Conservation (phyloP, 1,284 basidiomycete genomes). For the Hypsizygus ulmarius region DNA sequence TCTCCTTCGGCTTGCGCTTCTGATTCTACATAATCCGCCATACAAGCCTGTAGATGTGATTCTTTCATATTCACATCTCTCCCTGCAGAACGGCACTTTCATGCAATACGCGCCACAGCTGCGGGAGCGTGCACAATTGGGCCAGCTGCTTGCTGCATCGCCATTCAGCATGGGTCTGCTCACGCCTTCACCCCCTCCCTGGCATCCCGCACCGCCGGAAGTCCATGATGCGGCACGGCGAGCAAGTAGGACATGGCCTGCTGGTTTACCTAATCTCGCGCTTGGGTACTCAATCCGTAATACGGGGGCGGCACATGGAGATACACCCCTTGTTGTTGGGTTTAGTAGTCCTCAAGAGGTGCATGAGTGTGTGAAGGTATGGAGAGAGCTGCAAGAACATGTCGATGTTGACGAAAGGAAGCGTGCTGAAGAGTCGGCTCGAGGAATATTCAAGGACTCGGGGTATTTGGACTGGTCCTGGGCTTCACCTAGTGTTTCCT, state of each 20-base stretch:
- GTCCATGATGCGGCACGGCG: conserved; percentile 45
- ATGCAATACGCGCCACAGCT: conserved; percentile 62
- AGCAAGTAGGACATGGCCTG: conserved; percentile 38
- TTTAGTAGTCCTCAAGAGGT: conserved; percentile 72
- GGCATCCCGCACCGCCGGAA: conserved; percentile 80
- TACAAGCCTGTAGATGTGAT: conserved; percentile 76
- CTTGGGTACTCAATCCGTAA: conserved; percentile 69
- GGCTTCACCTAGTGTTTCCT: too few relatives aligned
- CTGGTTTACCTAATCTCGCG: conserved; percentile 67
- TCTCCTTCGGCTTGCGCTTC: conserved; percentile 78
- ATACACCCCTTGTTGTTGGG: conserved; percentile 73
- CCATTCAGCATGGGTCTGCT: conserved; percentile 93
- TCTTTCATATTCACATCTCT: conserved; percentile 86
- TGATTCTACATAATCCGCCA: conserved; percentile 65
- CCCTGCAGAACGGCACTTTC: conserved; percentile 77
- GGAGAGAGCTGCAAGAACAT: conserved; percentile 53
- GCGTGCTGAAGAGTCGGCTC: conserved; percentile 47
- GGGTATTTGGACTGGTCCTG: conserved; percentile 65
- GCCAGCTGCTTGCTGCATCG: conserved; percentile 79
- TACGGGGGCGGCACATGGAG: conserved; percentile 40
- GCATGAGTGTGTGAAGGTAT: conserved; percentile 68
- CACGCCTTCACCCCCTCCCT: conserved; percentile 61
- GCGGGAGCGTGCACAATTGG: conserved; percentile 59
- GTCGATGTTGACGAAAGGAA: conserved; percentile 38
- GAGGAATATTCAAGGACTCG: conserved; percentile 45